A percentile compares a stretch with the other conserved stretches of the same genome.
Evolutionary conservation across 306 rosid species (phyloP).

Genomic region (Lablab purpureus): DNA sequence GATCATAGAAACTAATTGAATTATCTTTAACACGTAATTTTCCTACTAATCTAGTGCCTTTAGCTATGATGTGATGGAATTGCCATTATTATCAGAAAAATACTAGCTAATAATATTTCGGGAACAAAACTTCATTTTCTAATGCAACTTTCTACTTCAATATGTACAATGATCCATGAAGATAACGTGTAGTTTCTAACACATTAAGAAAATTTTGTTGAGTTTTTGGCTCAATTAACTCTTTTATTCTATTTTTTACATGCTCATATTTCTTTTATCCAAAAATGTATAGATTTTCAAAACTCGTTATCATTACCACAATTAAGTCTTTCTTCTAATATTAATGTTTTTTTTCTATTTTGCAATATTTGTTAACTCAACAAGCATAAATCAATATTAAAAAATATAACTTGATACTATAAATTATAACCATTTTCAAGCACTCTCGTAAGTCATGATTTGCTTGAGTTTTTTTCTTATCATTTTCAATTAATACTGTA

Average conservation of each 20-base stretch:
- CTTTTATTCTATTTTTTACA: background rate
- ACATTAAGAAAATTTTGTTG: background rate
- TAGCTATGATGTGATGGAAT: conserved; percentile 8
- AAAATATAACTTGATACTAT: background rate
- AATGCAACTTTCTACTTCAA: conserved; percentile 9
- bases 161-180: background rate
- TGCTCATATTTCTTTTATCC: background rate
- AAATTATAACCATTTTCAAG: background rate
- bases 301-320: background rate
- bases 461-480: background rate
- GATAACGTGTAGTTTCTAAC: background rate
- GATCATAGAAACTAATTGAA: background rate
- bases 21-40: background rate
- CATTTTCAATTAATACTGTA: background rate
- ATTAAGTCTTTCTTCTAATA: background rate
- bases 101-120: background rate
- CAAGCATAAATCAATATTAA: background rate
- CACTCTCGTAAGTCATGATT: background rate
- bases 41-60: background rate
- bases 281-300: background rate
- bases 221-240: background rate
- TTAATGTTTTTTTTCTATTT: background rate
- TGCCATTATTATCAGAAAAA: background rate
- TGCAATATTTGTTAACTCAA: conserved; percentile 3
- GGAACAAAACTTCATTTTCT: background rate